Evolutionary conservation across 2,329 filamentous ascomycete species (phyloP), one percentile per base, ranked within the genome.

Genomic region (Ascochyta viciae-villosae): DNA sequence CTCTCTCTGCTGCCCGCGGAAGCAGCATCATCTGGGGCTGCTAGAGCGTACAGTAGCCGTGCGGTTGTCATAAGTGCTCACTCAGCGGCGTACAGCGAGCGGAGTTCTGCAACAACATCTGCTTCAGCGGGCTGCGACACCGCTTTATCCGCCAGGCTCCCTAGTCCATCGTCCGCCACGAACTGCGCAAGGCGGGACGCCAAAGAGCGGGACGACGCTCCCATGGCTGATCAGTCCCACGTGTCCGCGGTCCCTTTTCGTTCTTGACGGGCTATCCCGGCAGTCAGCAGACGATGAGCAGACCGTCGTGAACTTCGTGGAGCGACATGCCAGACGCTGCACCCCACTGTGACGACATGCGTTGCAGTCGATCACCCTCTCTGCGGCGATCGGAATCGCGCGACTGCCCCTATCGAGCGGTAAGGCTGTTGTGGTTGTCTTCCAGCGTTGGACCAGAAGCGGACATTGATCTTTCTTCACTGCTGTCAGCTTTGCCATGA

Each of bases 181-280:
- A 53, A 50, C 55, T 54, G 50, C 37, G 38, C 46, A 43, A 54
- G 39, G 50, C 50, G 46, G 41, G 41, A 54, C 55, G 45, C 55
- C 55, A 50, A 45, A 50, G 27, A 54, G 54, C 62, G 52, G 61
- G 61, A 55, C 27, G 54, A 38, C 37, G 37, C 50, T 53, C 50
- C 50, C 50, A 50, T 59, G 51, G 62, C 53, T 54, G 60, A 63
- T 63, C 60, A 43, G 44, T 57, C 48, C 64, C 64, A 65, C 62
- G 64, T 66, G 64, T 60, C 33, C 33, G 48, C 43, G 33, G 49
- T 38, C 24, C 48, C 48, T 50, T 54, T 56, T 50, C 34, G 37
- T 52, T 50, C 43, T 57, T 50, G 47, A 59, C 47, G 54, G 50
- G 56, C 52, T 56, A 49, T 58, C 43, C 54, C 50, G 50, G 50